phyloP scores from a whole-genome alignment of 495 filamentous ascomycete species.

The Staphylotrichum tortipilum region DNA sequence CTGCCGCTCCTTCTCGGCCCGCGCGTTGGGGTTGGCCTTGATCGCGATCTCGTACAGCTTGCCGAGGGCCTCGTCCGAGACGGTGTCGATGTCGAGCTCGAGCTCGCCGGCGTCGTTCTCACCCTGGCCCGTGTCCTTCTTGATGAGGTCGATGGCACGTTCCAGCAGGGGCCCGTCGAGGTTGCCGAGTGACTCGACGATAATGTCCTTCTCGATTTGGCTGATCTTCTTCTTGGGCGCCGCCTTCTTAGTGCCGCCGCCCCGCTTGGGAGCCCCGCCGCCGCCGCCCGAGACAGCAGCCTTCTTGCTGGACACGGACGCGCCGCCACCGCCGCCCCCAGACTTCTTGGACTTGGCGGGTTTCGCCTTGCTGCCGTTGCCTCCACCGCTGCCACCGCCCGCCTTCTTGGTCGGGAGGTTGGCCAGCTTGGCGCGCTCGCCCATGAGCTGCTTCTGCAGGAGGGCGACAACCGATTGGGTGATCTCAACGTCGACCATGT shows the following conservation, averaged over 20 bases:
- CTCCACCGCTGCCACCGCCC: too few species aligned
- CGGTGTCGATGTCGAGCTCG: slow-evolving; percentile 82
- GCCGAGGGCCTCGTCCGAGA: slow-evolving; percentile 63
- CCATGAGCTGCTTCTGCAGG: slow-evolving; percentile 40
- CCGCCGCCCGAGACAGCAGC: slow-evolving; percentile 21
- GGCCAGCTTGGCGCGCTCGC: slow-evolving; percentile 39
- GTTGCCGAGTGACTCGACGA: slow-evolving; percentile 68
- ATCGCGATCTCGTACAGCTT: slow-evolving; percentile 71
- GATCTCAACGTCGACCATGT: slow-evolving; percentile 52
- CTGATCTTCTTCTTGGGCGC: slow-evolving; percentile 50
- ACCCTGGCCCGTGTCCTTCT: slow-evolving; percentile 72
- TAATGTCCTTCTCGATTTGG: slow-evolving; percentile 76
- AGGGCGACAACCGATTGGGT: slow-evolving; percentile 38
- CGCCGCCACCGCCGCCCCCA: too few species aligned
- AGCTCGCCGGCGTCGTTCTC: slow-evolving; percentile 75
- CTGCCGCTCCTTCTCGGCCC: slow-evolving; percentile 29
- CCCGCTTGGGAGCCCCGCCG: slow-evolving; percentile 35
- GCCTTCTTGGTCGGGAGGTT: slow-evolving; percentile 29
- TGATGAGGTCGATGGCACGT: slow-evolving; percentile 80
- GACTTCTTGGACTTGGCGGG: slow-evolving; percentile 33
- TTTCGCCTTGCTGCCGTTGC: slow-evolving; percentile 32
- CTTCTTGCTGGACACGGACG: slow-evolving; percentile 35
- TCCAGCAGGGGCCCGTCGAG: slow-evolving; percentile 66
- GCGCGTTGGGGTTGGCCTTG: slow-evolving; percentile 51
- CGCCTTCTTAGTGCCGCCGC: slow-evolving; percentile 32